A percentile compares a stretch with the other conserved stretches of the same genome.
phyloP scores from a whole-genome alignment of 2,329 filamentous ascomycete genomes.

The Trichophyton simii region DNA sequence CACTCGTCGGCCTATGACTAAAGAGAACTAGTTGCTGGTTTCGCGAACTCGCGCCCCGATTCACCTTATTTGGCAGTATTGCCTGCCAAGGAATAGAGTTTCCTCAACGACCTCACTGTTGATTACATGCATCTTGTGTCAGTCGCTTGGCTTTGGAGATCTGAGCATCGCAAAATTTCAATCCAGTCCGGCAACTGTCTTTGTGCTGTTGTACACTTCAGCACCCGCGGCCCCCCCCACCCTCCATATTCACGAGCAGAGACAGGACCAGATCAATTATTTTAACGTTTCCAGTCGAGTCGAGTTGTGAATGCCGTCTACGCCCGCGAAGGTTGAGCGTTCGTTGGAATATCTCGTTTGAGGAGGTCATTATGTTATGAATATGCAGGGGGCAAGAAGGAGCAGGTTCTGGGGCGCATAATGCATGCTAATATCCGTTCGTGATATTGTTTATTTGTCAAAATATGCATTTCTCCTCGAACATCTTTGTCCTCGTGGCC shows the following conservation, averaged over 20 bases:
- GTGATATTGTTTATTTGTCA: background rate
- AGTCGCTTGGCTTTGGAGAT: constrained; percentile 3
- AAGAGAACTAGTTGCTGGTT: background rate
- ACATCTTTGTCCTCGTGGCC: background rate
- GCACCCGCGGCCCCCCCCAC: background rate
- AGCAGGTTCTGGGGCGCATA: background rate
- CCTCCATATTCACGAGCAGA: background rate
- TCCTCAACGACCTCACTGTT: background rate
- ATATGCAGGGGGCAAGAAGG: background rate
- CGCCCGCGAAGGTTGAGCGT: constrained; percentile 1
- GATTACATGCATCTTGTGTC: constrained; percentile 2
- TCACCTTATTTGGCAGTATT: background rate
- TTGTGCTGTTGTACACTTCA: constrained; percentile 1
- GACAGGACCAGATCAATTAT: background rate
- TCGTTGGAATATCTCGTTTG: background rate
- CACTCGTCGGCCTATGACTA: background rate
- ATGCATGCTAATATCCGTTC: background rate
- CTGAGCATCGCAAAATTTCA: constrained; percentile 5
- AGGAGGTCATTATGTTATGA: background rate
- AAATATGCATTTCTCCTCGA: background rate
- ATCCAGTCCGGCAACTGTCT: background rate
- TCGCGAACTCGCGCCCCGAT: background rate
- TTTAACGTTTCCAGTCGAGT: background rate
- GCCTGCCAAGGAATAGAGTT: background rate
- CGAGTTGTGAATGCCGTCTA: background rate